phyloP scores from a whole-genome alignment of 371 early-diverging fungal species.

The Syncephalastrum monosporum region DNA sequence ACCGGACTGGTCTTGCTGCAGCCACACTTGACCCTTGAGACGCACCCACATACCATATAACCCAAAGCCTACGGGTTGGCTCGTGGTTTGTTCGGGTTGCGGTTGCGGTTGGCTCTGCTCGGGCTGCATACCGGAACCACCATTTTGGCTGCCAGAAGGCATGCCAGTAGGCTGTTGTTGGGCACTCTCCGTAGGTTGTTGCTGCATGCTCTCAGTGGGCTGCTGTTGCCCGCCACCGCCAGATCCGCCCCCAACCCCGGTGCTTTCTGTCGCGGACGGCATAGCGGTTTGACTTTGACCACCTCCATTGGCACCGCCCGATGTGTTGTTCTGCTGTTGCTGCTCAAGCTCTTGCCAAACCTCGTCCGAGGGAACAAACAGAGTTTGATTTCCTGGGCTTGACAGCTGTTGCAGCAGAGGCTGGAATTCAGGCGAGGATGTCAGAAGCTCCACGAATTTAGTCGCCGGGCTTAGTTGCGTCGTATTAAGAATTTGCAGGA shows the following conservation, averaged over 20 bases:
- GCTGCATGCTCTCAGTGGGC: background rate
- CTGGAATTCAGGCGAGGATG: constrained; percentile 24
- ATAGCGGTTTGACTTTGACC: background rate
- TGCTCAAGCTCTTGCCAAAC: constrained; percentile 6
- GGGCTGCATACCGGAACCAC: too few species aligned
- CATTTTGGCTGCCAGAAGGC: too few species aligned
- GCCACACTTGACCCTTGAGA: too few species aligned
- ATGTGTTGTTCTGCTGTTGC: background rate
- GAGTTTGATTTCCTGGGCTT: constrained; percentile 27
- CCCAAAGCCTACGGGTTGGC: too few species aligned
- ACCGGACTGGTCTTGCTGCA: too few species aligned
- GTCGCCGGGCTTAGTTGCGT: constrained; percentile 30
- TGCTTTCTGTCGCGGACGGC: constrained; percentile 5
- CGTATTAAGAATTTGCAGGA: constrained; percentile 30
- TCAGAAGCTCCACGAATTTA: constrained; percentile 24
- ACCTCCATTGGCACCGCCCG: background rate
- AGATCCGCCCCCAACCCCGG: background rate
- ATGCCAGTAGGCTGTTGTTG: too few species aligned
- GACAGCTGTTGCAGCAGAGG: constrained; percentile 26
- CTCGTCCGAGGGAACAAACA: constrained; percentile 33
- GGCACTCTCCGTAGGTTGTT: background rate
- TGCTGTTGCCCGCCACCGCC: constrained; percentile 2
- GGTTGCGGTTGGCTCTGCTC: background rate
- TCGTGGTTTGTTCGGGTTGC: too few species aligned
- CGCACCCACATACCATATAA: too few species aligned